Evolutionary conservation across 78 protist species (phyloP), one percentile per base, ranked within the genome.

Genomic region (Dictyostelium citrinum): DNA sequence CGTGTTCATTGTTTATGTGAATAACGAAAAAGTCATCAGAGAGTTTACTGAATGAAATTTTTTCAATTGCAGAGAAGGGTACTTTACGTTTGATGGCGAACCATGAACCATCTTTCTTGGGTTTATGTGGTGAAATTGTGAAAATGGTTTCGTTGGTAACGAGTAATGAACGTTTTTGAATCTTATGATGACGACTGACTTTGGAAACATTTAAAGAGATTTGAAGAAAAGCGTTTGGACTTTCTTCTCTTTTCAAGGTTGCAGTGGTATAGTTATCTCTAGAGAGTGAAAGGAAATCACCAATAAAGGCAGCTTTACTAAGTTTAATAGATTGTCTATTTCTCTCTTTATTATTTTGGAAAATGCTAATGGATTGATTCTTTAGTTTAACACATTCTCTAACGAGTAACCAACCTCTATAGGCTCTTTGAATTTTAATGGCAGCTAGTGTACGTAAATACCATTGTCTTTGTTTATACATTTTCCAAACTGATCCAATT

Each of bases 101-200:
- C 91, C 84, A 83, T 27, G 90, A n/a, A 4, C 95, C 95, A 61
- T 91, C 90, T 49, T 91, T 91, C 60, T 91, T 91, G 45, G 90
- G 84, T 39, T 91, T 91, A 12, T 41, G 77, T 12, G 37, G 22
- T 10, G 51, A 8, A 24, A 90, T 81, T 75, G 76, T 76, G 64
- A 46, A 82, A 12, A 91, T 35, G 33, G 83, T 81, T 17, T 22
- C 24, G 4, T 74, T 76, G 43, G 91, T 84, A 4, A 91, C 37
- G 1, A 91, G 7, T 37, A 91, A 39, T 29, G 88, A 43, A 33
- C 95, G 43, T 78, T 77, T 83, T 74, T 91, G 95, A 31, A 91
- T 60, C 76, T 91, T 91, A 8, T 80, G 90, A 20, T 77, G 90
- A 64, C 84, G 90, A 41, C 78, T 91, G 43, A 91, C 80, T 45